phyloP scores from a whole-genome alignment of 140 eudicot genomes.

The Stevia rebaudiana region DNA sequence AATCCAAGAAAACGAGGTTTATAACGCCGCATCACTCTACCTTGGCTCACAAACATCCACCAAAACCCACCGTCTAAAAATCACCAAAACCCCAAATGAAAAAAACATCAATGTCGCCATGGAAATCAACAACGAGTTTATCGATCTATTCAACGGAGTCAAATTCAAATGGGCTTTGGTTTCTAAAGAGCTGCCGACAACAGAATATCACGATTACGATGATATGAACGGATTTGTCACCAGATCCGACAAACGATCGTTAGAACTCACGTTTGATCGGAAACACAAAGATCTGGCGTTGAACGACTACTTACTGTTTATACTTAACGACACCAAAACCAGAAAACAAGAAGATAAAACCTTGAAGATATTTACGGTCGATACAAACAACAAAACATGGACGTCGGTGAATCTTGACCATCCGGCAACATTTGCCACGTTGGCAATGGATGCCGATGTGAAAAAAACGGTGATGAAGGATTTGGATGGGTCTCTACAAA shows the following conservation, averaged over 20 bases:
- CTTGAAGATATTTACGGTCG: conserved; percentile 37
- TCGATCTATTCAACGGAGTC: conserved; percentile 35
- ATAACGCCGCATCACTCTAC: conserved; percentile 38
- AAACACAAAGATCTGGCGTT: conserved; percentile 39
- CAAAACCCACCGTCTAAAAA: conserved; percentile 32
- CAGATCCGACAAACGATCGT: conserved; percentile 31
- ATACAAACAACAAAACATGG: conserved; percentile 25
- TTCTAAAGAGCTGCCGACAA: conserved; percentile 16
- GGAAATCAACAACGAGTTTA: conserved; percentile 43
- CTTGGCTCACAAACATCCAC: conserved; percentile 32
- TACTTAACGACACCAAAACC: conserved; percentile 26
- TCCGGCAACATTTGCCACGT: background rate
- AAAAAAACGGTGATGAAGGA: conserved; percentile 46
- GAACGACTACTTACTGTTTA: conserved; percentile 38
- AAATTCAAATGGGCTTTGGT: conserved; percentile 48
- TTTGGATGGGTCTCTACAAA: conserved; percentile 40
- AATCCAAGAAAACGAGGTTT: conserved; percentile 34
- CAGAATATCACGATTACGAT: conserved; percentile 14
- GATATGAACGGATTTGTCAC: conserved; percentile 20
- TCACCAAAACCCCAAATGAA: conserved; percentile 37
- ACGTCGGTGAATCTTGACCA: conserved; percentile 21
- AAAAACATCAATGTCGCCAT: conserved; percentile 32
- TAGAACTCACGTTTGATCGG: conserved; percentile 46
- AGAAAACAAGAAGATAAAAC: conserved; percentile 27
- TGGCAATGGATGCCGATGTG: conserved; percentile 49